These are phyloP conservation scores for Zancudomyces culisetae DNA, from an alignment of 371 early-diverging fungal genomes.

Conservation along the genomic window DNA sequence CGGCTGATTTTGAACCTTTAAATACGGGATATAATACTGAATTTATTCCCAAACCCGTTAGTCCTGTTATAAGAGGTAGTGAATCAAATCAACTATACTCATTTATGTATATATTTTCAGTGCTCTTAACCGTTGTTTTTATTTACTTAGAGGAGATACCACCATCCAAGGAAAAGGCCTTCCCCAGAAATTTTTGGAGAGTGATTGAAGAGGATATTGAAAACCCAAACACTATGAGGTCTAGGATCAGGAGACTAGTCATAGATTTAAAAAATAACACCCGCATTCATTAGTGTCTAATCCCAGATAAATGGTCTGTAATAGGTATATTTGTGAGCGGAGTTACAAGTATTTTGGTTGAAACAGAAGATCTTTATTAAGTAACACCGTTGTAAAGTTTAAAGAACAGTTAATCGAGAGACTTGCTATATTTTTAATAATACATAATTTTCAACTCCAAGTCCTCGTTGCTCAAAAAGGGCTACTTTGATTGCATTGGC, in stretches of 20 bases:
- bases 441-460: neutral
- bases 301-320: neutral
- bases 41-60: no score
- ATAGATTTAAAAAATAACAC: constrained; percentile 9
- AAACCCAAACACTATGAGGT: constrained; percentile 22
- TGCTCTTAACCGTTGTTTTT: no score
- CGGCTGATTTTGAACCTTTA: no score
- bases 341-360: neutral
- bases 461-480: no score
- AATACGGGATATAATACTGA: no score
- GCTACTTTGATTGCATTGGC: no score
- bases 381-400: no score
- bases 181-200: constrained; percentile 24
- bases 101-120: no score
- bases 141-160: constrained; percentile 6
- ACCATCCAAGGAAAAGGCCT: constrained; percentile 16
- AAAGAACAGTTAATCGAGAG: no score
- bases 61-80: no score
- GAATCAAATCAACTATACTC: no score
- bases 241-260: constrained; percentile 14
- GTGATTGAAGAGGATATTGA: constrained; percentile 25
- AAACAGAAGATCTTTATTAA: neutral
- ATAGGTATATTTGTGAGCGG: neutral
- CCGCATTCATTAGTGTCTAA: neutral
- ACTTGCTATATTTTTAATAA: no score